Evolutionary conservation across 495 filamentous ascomycete genomes (phyloP), one percentile per base, ranked within the genome.

Genomic region (Hypomontagnella monticulosa): DNA sequence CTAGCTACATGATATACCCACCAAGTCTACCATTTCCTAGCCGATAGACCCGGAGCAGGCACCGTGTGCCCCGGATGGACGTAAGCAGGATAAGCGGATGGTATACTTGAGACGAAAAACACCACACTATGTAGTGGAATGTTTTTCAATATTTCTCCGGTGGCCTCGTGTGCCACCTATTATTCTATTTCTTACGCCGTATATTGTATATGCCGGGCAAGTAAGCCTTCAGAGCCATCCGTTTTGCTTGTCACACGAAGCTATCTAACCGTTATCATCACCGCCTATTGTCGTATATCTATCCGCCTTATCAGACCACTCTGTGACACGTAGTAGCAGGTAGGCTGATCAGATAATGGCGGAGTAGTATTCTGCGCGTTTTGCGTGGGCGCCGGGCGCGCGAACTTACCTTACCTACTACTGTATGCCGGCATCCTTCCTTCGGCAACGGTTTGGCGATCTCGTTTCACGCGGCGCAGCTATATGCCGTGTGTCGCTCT

Each of bases 391-490:
- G 15, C 12, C 37, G 19, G 34, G 51, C 23, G 9, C 38, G 38
- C 38, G 51, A 51, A 55, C 51, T 55, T 55, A 55, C 51, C 51
- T 55, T 55, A 43, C 38, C 51, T 43, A 55, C 46, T 16, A n/a
- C n/a, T n/a, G n/a, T n/a, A 18, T 49, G 27, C 7, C 8, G 46
- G n/a, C 20, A 9, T 41, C 50, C 36, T 54, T 23, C n/a, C 36
- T 30, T 7, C 12, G 20, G 51, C 15, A 38, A 14, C 38, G 20
- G 16, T 42, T 43, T 42, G 51, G 23, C 37, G 38, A 42, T 43
- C 51, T 38, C 51, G 51, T 55, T 32, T 23, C 11, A 55, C 51
- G 38, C 38, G 19, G 38, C 16, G 11, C 20, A 20, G 23, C 23
- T 27, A 27, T 27, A 27, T 27, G 23, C 23, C 23, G 23, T 27